Percentiles rank a stretch among this genome's conserved stretches.
phyloP scores from a whole-genome alignment of 148 eudicot genomes.

The Dianthus caryophyllus region DNA sequence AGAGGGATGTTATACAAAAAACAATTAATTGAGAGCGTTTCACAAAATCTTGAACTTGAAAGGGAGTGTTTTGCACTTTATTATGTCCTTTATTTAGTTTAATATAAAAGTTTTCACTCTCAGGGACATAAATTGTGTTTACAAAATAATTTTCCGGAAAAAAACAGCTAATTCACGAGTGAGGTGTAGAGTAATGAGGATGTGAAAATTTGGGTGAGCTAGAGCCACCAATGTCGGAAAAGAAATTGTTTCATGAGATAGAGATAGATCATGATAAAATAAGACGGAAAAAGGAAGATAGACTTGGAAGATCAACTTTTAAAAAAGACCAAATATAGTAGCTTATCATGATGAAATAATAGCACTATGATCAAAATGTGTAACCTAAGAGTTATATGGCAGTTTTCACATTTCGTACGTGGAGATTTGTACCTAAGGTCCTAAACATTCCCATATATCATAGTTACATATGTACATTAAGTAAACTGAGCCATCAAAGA shows the following conservation, averaged over 20 bases:
- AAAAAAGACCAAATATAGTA: too few relatives aligned
- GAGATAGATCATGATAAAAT: background rate
- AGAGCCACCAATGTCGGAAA: background rate
- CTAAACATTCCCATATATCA: background rate
- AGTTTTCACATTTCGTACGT: background rate
- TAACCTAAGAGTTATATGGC: background rate
- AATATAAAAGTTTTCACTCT: background rate
- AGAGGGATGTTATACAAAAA: too few relatives aligned
- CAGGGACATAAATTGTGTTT: background rate
- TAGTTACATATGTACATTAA: background rate
- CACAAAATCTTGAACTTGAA: too few relatives aligned
- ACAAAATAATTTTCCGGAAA: background rate
- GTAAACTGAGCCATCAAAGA: background rate
- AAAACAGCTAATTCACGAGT: background rate
- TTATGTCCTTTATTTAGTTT: too few relatives aligned
- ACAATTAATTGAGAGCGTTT: too few relatives aligned
- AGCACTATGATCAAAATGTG: background rate
- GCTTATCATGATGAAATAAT: background rate
- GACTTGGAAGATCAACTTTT: background rate
- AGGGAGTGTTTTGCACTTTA: too few relatives aligned
- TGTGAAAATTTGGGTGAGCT: background rate
- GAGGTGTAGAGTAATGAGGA: slow-evolving; percentile 2
- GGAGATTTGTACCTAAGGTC: background rate
- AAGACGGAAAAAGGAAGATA: background rate
- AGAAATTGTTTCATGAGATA: background rate